Percentiles rank a stretch among this genome's conserved stretches.
Evolutionary conservation across 2,329 filamentous ascomycete genomes (phyloP).

Genomic region (Trichoderma lentiforme): DNA sequence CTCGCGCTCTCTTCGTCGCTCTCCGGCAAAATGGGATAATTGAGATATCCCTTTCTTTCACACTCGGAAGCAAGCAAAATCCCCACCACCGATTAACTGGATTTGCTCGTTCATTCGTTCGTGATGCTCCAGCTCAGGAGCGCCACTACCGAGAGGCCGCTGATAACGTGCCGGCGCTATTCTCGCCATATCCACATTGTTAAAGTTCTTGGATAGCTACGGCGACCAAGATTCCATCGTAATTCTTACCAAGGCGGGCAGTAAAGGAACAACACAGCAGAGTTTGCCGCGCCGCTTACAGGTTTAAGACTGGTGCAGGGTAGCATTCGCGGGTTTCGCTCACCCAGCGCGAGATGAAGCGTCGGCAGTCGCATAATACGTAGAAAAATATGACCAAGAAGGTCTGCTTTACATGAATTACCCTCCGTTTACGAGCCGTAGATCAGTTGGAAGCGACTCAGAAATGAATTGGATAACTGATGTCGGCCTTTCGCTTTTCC

Average conservation of each 20-base stretch:
- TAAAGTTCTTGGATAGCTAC: background rate
- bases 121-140: background rate
- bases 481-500: background rate
- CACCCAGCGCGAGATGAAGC: background rate
- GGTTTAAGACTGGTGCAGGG: background rate
- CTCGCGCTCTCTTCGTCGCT: background rate
- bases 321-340: background rate
- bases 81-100: background rate
- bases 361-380: background rate
- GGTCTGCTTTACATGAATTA: rapidly evolving
- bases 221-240: background rate
- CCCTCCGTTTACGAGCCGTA: background rate
- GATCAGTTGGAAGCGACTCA: background rate
- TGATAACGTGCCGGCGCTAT: background rate
- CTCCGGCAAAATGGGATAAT: background rate
- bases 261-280: background rate
- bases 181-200: background rate
- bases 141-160: background rate
- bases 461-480: background rate
- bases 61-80: background rate
- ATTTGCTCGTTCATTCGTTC: background rate
- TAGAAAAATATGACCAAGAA: too few relatives aligned
- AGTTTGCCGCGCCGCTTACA: background rate
- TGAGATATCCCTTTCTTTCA: background rate
- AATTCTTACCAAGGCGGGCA: too few relatives aligned